Conservation (phyloP, 345 rosid genomes). For the Bretschneidera sinensis region DNA sequence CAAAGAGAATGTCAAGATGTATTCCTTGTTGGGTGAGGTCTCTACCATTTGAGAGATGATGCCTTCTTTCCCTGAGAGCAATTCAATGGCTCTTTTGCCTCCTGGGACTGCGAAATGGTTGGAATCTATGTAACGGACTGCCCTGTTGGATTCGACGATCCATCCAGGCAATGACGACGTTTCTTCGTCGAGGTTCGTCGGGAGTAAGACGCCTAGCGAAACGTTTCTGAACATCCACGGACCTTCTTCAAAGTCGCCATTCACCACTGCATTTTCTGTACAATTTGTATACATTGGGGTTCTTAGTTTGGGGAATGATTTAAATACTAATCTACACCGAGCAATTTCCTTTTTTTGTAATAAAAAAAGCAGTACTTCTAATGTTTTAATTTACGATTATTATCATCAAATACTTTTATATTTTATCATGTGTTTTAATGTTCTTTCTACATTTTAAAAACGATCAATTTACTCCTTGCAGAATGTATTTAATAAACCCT, state of each 20-base stretch:
- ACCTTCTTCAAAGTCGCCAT: slow-evolving; percentile 89
- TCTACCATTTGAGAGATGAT: slow-evolving; percentile 93
- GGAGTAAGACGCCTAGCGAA: slow-evolving; percentile 82
- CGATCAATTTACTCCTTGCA: too few species aligned
- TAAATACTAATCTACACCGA: too few species aligned
- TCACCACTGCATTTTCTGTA: slow-evolving; percentile 74
- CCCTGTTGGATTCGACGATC: slow-evolving; percentile 88
- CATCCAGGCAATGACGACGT: slow-evolving; percentile 86
- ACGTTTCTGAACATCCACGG: slow-evolving; percentile 92
- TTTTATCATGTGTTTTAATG: too few species aligned
- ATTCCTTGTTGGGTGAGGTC: slow-evolving; percentile 51
- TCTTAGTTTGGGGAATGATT: too few species aligned
- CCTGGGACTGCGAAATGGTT: slow-evolving; percentile 75
- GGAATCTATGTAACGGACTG: slow-evolving; percentile 82
- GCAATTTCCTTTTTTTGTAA: too few species aligned
- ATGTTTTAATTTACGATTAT: too few species aligned
- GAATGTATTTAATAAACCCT: too few species aligned
- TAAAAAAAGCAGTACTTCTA: too few species aligned
- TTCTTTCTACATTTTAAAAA: too few species aligned
- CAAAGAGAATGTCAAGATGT: slow-evolving; percentile 55
- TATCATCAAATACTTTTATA: too few species aligned
- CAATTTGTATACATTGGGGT: too few species aligned
- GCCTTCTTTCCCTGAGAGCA: slow-evolving; percentile 95
- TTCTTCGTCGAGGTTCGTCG: slow-evolving; percentile 88
- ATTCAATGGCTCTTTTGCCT: slow-evolving; percentile 84